Conservation (phyloP, 176 grass and related monocot genomes). For the Avena atlantica region DNA sequence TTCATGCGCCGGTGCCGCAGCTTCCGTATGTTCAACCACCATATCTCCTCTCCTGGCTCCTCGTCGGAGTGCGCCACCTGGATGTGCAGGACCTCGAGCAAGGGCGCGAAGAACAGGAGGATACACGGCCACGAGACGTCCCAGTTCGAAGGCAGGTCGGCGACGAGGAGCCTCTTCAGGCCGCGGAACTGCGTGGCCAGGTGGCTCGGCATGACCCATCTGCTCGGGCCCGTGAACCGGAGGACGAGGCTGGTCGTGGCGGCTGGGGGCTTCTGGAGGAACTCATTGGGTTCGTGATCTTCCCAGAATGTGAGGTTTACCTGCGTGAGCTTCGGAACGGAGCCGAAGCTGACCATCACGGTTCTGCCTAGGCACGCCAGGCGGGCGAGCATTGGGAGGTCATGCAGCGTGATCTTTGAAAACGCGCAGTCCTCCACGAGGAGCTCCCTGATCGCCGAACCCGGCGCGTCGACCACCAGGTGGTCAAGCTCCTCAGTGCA, state of each 20-base stretch:
- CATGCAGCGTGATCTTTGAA: background rate
- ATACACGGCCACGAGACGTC: constrained; percentile 2
- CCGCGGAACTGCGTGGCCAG: background rate
- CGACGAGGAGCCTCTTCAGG: constrained; percentile 4
- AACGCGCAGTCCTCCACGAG: constrained; percentile 42
- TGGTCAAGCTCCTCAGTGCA: background rate
- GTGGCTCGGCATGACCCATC: background rate
- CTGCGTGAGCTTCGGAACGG: constrained; percentile 2
- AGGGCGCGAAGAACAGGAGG: background rate
- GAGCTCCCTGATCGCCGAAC: constrained; percentile 1
- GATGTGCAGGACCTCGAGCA: background rate
- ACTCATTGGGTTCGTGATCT: background rate
- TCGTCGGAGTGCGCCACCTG: background rate
- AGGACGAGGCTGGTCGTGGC: background rate
- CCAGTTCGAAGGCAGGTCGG: background rate
- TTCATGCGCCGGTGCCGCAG: constrained; percentile 1
- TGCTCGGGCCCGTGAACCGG: background rate
- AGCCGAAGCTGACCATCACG: background rate
- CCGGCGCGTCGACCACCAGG: constrained; percentile 7
- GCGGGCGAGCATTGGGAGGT: background rate
- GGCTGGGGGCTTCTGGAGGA: background rate
- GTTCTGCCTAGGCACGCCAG: background rate
- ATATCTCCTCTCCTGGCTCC: background rate
- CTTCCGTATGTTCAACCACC: background rate
- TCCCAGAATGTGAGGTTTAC: constrained; percentile 32